Evolutionary conservation across 768 basidiomycete genomes (phyloP).

Genomic region (Auricularia cornea): DNA sequence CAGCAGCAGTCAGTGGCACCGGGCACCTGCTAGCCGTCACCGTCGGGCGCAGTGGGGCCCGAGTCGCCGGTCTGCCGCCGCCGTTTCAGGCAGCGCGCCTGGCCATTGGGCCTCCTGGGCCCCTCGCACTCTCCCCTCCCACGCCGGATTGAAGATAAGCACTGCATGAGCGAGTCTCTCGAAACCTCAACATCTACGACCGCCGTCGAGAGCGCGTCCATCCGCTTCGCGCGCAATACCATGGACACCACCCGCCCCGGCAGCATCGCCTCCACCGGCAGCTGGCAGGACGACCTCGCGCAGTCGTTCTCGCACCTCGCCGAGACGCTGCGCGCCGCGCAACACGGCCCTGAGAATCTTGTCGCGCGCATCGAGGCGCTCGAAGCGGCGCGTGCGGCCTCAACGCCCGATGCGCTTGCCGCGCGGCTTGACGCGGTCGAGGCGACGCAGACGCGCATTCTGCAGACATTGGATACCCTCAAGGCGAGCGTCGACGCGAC

Average conservation of each 20-base stretch:
- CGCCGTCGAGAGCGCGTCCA: neutral
- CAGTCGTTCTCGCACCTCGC: neutral
- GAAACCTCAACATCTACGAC: neutral
- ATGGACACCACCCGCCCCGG: neutral
- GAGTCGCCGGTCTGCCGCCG: neutral
- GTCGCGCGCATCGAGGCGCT: neutral
- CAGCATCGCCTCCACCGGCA: neutral
- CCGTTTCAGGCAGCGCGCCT: neutral
- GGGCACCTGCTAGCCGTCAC: neutral
- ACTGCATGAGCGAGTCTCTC: neutral
- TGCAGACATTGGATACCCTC: neutral
- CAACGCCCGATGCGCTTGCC: neutral
- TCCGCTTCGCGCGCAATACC: neutral
- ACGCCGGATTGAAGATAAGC: neutral
- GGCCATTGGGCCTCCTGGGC: neutral
- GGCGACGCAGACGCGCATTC: neutral
- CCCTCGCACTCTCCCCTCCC: neutral
- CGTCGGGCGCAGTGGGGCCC: neutral
- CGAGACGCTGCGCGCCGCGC: neutral
- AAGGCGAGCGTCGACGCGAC: neutral
- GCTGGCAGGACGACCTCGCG: neutral
- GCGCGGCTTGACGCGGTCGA: neutral
- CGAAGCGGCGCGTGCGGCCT: neutral
- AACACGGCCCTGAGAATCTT: neutral
- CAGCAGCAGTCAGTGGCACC: neutral